Percentiles rank a stretch among this genome's conserved stretches.
phyloP scores from a whole-genome alignment of 2,329 filamentous ascomycete genomes.

The Fusarium austroafricanum region DNA sequence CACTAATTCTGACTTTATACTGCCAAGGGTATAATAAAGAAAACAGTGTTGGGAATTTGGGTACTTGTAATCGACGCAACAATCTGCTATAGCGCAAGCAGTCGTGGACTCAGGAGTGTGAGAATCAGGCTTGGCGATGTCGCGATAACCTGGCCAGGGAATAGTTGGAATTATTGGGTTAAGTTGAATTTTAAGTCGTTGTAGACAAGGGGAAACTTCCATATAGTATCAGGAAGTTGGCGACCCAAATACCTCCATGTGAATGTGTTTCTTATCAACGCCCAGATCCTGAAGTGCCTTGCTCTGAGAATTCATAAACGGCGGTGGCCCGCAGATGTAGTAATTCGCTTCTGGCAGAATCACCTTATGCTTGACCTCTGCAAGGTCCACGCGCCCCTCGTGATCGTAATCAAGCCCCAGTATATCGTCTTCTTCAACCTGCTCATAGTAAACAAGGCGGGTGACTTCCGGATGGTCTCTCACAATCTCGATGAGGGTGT shows the following conservation, averaged over 20 bases:
- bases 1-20: background rate
- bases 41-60: background rate
- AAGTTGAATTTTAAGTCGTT: background rate
- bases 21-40: background rate
- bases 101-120: background rate
- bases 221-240: background rate
- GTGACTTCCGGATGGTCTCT: background rate
- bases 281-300: background rate
- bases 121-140: background rate
- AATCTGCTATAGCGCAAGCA: background rate
- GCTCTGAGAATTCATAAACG: background rate
- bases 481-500: background rate
- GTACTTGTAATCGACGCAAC: background rate
- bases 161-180: background rate
- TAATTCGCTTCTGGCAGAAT: background rate
- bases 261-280: background rate
- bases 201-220: background rate
- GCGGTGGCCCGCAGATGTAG: background rate
- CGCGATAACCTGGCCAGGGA: background rate
- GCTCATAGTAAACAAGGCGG: background rate
- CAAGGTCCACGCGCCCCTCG: background rate
- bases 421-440: background rate
- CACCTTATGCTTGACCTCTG: background rate
- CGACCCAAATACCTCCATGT: background rate
- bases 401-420: background rate